phyloP scores from a whole-genome alignment of 2,329 filamentous ascomycete species.

The Talaromyces albobiverticillius region DNA sequence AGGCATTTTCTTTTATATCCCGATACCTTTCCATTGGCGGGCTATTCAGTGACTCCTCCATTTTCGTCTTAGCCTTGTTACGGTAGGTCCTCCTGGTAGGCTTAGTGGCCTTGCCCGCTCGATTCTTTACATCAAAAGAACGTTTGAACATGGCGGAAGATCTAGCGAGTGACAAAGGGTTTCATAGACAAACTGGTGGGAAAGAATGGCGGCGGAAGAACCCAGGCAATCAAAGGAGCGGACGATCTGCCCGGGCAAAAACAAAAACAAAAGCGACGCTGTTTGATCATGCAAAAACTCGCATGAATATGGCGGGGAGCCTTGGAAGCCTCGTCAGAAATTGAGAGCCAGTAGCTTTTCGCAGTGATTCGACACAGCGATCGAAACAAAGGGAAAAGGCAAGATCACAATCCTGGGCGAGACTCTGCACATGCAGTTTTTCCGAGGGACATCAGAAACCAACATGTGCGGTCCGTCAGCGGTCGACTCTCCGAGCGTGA shows the following conservation, averaged over 20 bases:
- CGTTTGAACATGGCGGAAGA: conserved; percentile 78
- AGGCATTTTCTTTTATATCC: background rate
- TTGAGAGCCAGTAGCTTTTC: conserved; percentile 15
- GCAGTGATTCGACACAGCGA: conserved; percentile 14
- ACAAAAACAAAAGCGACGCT: conserved; percentile 33
- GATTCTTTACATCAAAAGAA: conserved; percentile 79
- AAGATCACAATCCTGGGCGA: conserved; percentile 11
- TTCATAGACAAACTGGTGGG: conserved; percentile 25
- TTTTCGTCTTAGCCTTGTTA: conserved; percentile 79
- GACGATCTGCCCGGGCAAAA: conserved; percentile 16
- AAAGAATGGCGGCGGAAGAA: conserved; percentile 2
- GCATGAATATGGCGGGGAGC: conserved; percentile 47
- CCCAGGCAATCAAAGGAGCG: conserved; percentile 15
- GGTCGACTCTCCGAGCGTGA: conserved; percentile 46
- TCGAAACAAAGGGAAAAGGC: conserved; percentile 29
- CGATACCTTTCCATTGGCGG: conserved; percentile 49
- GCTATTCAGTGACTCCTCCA: conserved; percentile 77
- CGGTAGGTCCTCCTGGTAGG: conserved; percentile 70
- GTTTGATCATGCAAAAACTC: conserved; percentile 49
- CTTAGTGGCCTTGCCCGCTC: conserved; percentile 84
- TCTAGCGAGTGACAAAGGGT: conserved; percentile 46
- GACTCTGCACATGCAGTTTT: conserved; percentile 13
- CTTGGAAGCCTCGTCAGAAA: conserved; percentile 51
- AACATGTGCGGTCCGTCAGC: conserved; percentile 28
- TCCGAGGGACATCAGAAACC: conserved; percentile 17